These are phyloP conservation scores for Hymenoscyphus scutula DNA, from an alignment of 2,329 filamentous ascomycete species.

Conservation along the genomic window DNA sequence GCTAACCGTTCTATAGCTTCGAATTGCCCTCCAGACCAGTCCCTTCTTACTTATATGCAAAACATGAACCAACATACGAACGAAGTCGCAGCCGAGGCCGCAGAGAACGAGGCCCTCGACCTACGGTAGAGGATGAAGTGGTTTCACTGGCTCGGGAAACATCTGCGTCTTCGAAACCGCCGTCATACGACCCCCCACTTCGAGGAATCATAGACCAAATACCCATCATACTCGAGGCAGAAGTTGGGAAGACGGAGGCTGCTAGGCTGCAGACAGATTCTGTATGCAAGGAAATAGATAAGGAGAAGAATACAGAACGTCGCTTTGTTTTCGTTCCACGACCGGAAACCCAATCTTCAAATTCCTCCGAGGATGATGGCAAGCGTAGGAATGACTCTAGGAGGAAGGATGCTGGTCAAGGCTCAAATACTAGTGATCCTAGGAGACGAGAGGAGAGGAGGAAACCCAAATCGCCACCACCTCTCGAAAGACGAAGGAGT, in stretches of 20 bases:
- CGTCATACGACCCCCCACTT: conserved; percentile 53
- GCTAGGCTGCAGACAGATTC: conserved; percentile 29
- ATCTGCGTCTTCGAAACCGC: conserved; percentile 11
- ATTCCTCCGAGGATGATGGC: conserved; percentile 27
- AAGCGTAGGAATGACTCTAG: conserved; percentile 9
- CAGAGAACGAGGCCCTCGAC: conserved; percentile 39
- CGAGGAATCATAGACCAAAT: conserved; percentile 67
- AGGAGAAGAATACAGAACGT: conserved; percentile 46
- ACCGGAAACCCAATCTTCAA: conserved; percentile 17
- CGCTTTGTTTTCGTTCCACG: conserved; percentile 60
- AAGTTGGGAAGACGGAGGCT: conserved; percentile 36
- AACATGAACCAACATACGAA: conserved; percentile 13
- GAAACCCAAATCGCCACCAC: conserved; percentile 12
- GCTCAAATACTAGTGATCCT: neutral
- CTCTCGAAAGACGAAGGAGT: conserved; percentile 28
- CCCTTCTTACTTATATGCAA: conserved; percentile 14
- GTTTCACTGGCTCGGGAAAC: conserved; percentile 61
- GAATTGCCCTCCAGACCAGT: conserved; percentile 13
- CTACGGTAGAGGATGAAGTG: conserved; percentile 68
- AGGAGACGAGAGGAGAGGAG: conserved; percentile 14
- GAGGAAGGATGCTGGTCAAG: conserved; percentile 9
- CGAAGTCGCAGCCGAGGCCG: conserved; percentile 26
- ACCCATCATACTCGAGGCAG: conserved; percentile 63
- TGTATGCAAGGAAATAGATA: conserved; percentile 17
- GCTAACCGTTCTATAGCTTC: conserved; percentile 11